phyloP scores from a whole-genome alignment of 345 rosid genomes.

The Citrus australasica region DNA sequence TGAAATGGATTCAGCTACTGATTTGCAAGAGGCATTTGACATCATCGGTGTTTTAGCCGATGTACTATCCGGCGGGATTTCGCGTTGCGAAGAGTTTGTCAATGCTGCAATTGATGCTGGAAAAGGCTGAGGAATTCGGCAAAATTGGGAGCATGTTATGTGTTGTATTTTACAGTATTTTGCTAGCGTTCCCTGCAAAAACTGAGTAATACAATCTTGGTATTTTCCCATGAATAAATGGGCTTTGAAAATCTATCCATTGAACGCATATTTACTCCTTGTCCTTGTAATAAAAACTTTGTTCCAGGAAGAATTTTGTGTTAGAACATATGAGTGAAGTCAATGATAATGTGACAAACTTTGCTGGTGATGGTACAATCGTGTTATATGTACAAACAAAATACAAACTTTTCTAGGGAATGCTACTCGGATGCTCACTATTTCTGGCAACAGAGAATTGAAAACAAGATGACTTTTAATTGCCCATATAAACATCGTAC shows the following conservation, averaged over 20 bases:
- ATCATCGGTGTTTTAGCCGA: constrained; percentile 69
- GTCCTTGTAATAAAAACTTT: constrained; percentile 13
- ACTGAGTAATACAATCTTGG: background rate
- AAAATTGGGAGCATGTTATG: constrained; percentile 18
- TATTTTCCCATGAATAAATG: background rate
- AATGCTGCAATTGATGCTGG: constrained; percentile 61
- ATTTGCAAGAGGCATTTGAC: constrained; percentile 91
- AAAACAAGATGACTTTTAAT: too few species aligned
- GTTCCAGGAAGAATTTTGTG: background rate
- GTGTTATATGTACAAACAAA: too few species aligned
- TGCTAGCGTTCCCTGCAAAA: background rate
- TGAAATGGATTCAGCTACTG: constrained; percentile 65
- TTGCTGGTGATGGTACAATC: too few species aligned
- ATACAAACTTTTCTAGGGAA: too few species aligned
- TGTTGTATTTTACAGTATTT: background rate
- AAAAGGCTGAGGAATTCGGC: constrained; percentile 40
- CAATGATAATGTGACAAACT: background rate
- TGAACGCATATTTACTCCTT: constrained; percentile 14
- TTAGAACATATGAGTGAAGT: background rate
- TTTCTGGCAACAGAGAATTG: background rate
- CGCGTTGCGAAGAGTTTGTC: constrained; percentile 73
- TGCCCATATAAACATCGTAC: background rate
- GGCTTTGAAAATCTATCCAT: background rate
- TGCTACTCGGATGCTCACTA: too few species aligned
- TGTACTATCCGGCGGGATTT: constrained; percentile 67